Percentiles rank a stretch among this genome's conserved stretches.
These are phyloP conservation scores for Ganoderma meredithae DNA, from an alignment of 1,284 basidiomycete genomes.

Conservation along the genomic window DNA sequence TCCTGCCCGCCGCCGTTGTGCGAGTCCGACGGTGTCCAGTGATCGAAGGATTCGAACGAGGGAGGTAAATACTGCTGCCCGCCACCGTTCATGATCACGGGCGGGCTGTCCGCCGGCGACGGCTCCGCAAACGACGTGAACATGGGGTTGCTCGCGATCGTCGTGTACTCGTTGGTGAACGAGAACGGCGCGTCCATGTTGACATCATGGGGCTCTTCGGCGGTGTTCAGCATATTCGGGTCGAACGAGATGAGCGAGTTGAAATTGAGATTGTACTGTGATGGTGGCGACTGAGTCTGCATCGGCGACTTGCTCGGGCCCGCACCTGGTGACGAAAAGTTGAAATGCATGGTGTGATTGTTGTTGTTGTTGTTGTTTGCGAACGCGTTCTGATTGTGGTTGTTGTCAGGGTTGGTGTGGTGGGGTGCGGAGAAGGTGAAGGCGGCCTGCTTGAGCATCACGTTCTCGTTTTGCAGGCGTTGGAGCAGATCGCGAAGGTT, in stretches of 20 bases:
- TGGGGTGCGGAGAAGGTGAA: conserved; percentile 81
- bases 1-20: conserved; percentile 31
- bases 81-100: conserved; percentile 29
- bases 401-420: conserved; percentile 26
- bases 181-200: conserved; percentile 66
- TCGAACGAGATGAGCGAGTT: conserved; percentile 74
- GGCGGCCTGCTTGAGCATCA: conserved; percentile 71
- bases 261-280: conserved; percentile 58
- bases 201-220: conserved; percentile 68
- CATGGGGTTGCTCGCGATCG: conserved; percentile 79
- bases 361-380: conserved; percentile 32
- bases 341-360: conserved; percentile 34
- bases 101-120: conserved; percentile 47
- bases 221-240: conserved; percentile 62
- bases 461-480: conserved; percentile 82
- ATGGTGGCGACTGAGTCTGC: conserved; percentile 34
- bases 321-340: conserved; percentile 40
- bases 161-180: conserved; percentile 64
- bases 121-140: conserved; percentile 82
- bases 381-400: conserved; percentile 22
- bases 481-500: conserved; percentile 80
- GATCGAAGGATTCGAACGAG: conserved; percentile 36
- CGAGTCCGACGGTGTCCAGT: conserved; percentile 41
- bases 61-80: conserved; percentile 26
- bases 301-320: conserved; percentile 39